Conservation (phyloP, 2,329 filamentous ascomycete genomes). For the Alternaria angustiovoidea region DNA sequence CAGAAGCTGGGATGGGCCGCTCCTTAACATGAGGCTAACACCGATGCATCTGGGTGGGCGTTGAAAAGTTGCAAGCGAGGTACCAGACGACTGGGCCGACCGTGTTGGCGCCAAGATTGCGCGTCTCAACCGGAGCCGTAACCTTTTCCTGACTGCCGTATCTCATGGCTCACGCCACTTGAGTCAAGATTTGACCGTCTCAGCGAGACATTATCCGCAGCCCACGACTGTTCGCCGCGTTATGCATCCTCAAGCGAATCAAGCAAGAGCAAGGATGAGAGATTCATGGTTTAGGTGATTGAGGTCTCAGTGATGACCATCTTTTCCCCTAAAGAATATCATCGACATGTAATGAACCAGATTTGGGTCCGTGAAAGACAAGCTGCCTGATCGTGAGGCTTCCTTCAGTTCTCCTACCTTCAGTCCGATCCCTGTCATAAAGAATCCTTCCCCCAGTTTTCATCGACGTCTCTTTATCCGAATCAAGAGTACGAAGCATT, state of each 20-base stretch:
- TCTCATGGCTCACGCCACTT: background rate
- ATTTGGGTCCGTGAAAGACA: background rate
- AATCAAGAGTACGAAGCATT: background rate
- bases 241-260: background rate
- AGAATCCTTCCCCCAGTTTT: background rate
- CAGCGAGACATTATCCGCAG: background rate
- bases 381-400: background rate
- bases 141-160: background rate
- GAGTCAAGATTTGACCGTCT: background rate
- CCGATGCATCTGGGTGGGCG: background rate
- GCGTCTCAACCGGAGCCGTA: background rate
- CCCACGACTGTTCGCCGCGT: background rate
- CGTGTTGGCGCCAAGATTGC: background rate
- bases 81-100: background rate
- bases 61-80: slow-evolving; percentile 5
- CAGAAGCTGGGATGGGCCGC: background rate
- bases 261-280: background rate
- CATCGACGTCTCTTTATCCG: background rate
- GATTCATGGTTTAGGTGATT: background rate
- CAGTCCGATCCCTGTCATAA: background rate
- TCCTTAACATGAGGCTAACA: background rate
- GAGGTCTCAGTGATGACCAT: background rate
- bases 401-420: background rate
- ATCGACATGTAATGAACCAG: background rate
- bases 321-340: background rate